A percentile compares a stretch with the other conserved stretches of the same genome.
phyloP scores from a whole-genome alignment of 2,329 filamentous ascomycete species.

The Ceratocystis ficicola region DNA sequence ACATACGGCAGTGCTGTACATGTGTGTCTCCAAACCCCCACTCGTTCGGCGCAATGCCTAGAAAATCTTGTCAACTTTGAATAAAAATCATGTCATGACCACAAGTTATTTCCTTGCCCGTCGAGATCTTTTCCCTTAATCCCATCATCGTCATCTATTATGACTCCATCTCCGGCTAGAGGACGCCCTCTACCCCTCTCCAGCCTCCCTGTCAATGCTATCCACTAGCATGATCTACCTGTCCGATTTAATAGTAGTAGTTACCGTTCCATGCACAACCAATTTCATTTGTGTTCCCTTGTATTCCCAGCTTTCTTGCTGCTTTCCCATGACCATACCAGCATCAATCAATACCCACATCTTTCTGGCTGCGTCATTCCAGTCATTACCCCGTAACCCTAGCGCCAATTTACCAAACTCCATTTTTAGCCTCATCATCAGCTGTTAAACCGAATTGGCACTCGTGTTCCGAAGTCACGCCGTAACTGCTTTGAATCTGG shows the following conservation, averaged over 20 bases:
- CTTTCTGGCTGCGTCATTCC: conserved; percentile 1
- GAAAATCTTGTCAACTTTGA: not conserved
- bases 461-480: not conserved
- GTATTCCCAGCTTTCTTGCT: not conserved
- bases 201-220: not conserved
- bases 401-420: conserved; percentile 5
- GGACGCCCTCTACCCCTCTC: not conserved
- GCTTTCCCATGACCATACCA: not conserved
- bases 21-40: not conserved
- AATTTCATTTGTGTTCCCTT: not conserved
- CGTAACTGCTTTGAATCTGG: not conserved
- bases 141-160: not conserved
- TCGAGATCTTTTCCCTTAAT: not conserved
- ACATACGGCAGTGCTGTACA: not conserved
- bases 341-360: not conserved
- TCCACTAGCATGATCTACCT: too few relatives aligned
- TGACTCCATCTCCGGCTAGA: not conserved
- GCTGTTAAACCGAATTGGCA: not conserved
- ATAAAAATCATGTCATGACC: conserved; percentile 2
- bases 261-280: not conserved
- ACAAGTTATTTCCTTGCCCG: not conserved
- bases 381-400: not conserved
- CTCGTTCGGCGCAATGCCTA: not conserved
- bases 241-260: too few relatives aligned
- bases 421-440: conserved; percentile 2